Conservation (phyloP, 192 early-diverging fungal genomes). For the Pilaira anomala region DNA sequence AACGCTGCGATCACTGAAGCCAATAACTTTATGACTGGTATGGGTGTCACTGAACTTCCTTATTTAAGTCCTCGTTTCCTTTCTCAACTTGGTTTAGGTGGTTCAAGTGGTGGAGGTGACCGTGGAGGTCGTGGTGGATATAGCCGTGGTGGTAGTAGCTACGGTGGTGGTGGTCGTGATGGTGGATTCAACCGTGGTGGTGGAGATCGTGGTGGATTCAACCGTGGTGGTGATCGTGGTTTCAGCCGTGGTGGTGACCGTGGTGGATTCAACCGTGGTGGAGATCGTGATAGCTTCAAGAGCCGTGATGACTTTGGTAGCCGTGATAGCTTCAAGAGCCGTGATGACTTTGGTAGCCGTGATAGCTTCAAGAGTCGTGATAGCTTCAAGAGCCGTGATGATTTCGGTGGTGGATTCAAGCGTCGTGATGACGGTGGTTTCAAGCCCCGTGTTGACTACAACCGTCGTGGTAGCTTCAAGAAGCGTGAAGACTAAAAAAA, state of each 20-base stretch:
- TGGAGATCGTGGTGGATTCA: too few species aligned
- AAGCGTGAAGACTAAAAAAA: too few species aligned
- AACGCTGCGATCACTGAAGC: constrained; percentile 36
- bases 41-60: constrained; percentile 44
- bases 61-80: constrained; percentile 42
- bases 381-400: not conserved
- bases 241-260: too few species aligned
- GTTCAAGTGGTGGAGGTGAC: not conserved
- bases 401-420: not conserved
- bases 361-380: not conserved
- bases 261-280: too few species aligned
- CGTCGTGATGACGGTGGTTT: not conserved
- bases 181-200: too few species aligned
- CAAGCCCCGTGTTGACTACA: not conserved
- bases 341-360: too few species aligned
- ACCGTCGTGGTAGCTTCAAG: not conserved
- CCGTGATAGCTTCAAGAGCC: too few species aligned
- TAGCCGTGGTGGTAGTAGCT: not conserved
- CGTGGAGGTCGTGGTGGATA: not conserved
- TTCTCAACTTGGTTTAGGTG: constrained; percentile 41
- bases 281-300: too few species aligned
- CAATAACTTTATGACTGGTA: constrained; percentile 39
- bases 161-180: too few species aligned
- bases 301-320: too few species aligned
- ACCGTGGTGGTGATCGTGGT: too few species aligned